Evolutionary conservation across 805 yeast genomes (phyloP).

Genomic region (Ogataea henricii): DNA sequence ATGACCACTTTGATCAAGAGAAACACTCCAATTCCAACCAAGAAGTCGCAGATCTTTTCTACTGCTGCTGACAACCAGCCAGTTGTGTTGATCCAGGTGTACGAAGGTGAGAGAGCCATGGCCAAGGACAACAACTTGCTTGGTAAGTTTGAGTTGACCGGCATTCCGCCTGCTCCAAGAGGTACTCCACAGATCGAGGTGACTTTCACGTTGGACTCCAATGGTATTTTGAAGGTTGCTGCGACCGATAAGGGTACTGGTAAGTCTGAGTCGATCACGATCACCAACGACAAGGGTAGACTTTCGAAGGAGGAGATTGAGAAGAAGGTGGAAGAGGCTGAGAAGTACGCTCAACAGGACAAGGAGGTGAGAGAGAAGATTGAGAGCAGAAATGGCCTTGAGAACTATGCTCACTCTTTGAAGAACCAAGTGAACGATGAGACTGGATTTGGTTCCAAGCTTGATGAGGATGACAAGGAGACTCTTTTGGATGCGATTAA

Average conservation of each 20-base stretch:
- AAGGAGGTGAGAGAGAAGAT: constrained; percentile 79
- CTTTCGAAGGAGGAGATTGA: constrained; percentile 91
- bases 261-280: constrained; percentile 85
- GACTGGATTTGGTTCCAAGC: constrained; percentile 68
- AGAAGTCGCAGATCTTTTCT: constrained; percentile 92
- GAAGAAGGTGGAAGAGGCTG: constrained; percentile 97
- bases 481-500: constrained; percentile 81
- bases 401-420: constrained; percentile 83
- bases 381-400: constrained; percentile 84
- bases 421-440: constrained; percentile 61
- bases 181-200: constrained; percentile 91
- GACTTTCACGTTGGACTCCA: constrained; percentile 84
- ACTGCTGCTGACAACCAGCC: constrained; percentile 97
- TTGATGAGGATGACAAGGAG: constrained; percentile 90
- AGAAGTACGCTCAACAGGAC: constrained; percentile 90
- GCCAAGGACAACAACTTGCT: constrained; percentile 90
- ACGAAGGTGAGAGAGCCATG: constrained; percentile 94
- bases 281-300: constrained; percentile 93
- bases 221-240: constrained; percentile 81
- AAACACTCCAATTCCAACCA: constrained; percentile 94
- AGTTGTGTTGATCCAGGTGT: constrained; percentile 90
- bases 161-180: constrained; percentile 90
- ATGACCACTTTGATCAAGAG: constrained; percentile 95
- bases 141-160: constrained; percentile 84
- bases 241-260: constrained; percentile 96